phyloP scores from a whole-genome alignment of 305 asterid species.

The Solanum hybrid region DNA sequence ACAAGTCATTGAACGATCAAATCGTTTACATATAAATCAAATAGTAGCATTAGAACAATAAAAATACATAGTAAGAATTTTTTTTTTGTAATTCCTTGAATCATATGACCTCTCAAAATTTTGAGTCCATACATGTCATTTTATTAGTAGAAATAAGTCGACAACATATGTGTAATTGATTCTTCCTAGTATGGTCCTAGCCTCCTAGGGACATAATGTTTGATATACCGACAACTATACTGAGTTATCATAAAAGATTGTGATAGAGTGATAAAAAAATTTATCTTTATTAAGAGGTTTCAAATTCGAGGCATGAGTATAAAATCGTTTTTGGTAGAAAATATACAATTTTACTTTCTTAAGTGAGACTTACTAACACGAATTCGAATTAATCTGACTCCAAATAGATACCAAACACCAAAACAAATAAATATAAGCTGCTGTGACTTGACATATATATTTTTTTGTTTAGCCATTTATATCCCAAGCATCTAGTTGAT shows the following conservation, averaged over 20 bases:
- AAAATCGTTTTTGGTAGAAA: not conserved
- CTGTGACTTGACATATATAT: not conserved
- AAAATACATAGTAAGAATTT: too few species aligned
- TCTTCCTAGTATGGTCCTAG: not conserved
- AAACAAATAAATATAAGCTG: too few species aligned
- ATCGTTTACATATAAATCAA: too few species aligned
- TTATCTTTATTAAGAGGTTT: not conserved
- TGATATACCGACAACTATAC: not conserved
- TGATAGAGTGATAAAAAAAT: not conserved
- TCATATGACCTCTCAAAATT: not conserved
- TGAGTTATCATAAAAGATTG: fast-evolving
- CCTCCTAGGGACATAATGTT: not conserved
- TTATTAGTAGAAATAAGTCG: not conserved
- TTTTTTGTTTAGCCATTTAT: not conserved
- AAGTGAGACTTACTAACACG: too few species aligned
- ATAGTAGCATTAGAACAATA: too few species aligned
- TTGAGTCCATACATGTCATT: not conserved
- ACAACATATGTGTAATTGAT: not conserved
- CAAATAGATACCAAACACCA: too few species aligned
- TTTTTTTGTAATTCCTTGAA: too few species aligned
- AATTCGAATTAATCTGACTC: too few species aligned
- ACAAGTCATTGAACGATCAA: too few species aligned
- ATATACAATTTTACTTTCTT: too few species aligned
- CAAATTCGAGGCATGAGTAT: fast-evolving
- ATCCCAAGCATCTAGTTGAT: not conserved